Evolutionary conservation across 768 basidiomycete genomes (phyloP), one percentile per base, ranked within the genome.

Genomic region (Tylopilus plumbeoviolaceoides): DNA sequence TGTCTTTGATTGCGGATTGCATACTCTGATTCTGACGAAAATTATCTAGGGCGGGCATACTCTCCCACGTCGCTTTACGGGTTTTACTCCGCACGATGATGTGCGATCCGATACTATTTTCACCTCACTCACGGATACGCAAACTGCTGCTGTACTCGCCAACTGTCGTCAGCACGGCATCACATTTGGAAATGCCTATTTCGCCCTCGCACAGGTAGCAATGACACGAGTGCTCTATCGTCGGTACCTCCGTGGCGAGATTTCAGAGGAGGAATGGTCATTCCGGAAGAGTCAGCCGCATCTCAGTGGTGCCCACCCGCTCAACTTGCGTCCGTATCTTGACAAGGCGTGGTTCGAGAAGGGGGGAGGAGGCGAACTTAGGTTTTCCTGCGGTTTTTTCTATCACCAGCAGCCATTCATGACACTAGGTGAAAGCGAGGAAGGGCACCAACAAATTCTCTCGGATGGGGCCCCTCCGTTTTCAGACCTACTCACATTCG

Each of bases 21-120:
- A 15, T 7, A 28, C n/a, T 31, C 17, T 28, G 2, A 7, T 15
- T 5, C 44, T 45, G 30, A 46, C 31, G 5, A 25, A 33, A 11
- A 7, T n/a, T 7, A 23, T 14, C 5, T 60, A 83, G 81, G 83
- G 82, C 3, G 82, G 83, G 5, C 82, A 83, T 43, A 78, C 78
- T 0, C 69, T 84, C 9, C 81, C 81, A 2, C 70, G 76, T 41
- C 75, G 65, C 15, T 48, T 72, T 28, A 72, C 75, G 0, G 58
- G 57, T 30, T 50, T 61, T 6, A 78, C 78, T 0, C 57, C 60
- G 2, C 63, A 60, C 38, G 70, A 66, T 0, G 73, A 75, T 7
- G 72, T 80, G 8, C 59, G 59, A 21, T 73, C 76, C n/a, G 62
- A 63, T 36, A 18, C 27, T 9, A 33, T 64, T 10, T 38, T 47